Evolutionary conservation across 495 filamentous ascomycete genomes (phyloP).

Genomic region (Glarea lozoyensis): DNA sequence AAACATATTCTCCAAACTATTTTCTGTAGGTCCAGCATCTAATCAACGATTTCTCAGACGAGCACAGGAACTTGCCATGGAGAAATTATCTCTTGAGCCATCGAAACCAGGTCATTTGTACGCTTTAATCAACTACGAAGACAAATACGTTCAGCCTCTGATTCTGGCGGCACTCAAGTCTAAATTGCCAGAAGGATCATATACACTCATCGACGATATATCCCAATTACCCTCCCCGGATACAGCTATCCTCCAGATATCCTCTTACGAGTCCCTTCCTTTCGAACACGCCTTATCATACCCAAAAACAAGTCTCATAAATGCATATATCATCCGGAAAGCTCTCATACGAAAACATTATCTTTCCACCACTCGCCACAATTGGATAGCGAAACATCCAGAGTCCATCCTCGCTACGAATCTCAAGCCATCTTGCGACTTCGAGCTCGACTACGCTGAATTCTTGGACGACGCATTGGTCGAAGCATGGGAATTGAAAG

Average conservation of each 20-base stretch:
- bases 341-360: slow-evolving; percentile 97
- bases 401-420: slow-evolving; percentile 54
- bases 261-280: slow-evolving; percentile 76
- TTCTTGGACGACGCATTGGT: slow-evolving; percentile 89
- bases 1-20: slow-evolving; percentile 5
- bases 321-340: slow-evolving; percentile 90
- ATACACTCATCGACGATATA: slow-evolving; percentile 36
- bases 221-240: slow-evolving; percentile 29
- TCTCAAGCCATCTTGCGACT: slow-evolving; percentile 65
- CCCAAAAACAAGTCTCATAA: slow-evolving; percentile 51
- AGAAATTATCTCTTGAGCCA: slow-evolving; percentile 7
- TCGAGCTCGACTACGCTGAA: slow-evolving; percentile 94
- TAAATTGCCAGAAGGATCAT: slow-evolving; percentile 40
- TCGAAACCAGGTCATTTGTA: slow-evolving; percentile 39
- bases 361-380: slow-evolving; percentile 65
- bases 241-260: slow-evolving; percentile 64
- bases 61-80: slow-evolving; percentile 5
- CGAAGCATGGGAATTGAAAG: slow-evolving; percentile 79
- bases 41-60: slow-evolving; percentile 17
- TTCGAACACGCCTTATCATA: slow-evolving; percentile 63
- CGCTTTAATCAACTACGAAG: slow-evolving; percentile 74
- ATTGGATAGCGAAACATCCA: slow-evolving; percentile 77
- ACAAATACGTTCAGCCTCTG: slow-evolving; percentile 75
- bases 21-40: slow-evolving; percentile 8
- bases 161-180: slow-evolving; percentile 61